These are phyloP conservation scores for rapeseed (Brassica napus) DNA, from an alignment of 345 rosid species.

Conservation along the genomic window Da-Ae NC_063448.1:45083501-45084000, in stretches of 20 bases:
- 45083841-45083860: slow-evolving; percentile 12
- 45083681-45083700: slow-evolving; percentile 10
- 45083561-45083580: slow-evolving; percentile 63
- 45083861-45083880: background rate
- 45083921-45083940: slow-evolving; percentile 9
- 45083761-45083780: slow-evolving; percentile 4
- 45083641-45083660: slow-evolving; percentile 9
- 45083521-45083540: slow-evolving; percentile 73
- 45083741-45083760: slow-evolving; percentile 1
- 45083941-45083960: slow-evolving; percentile 11
- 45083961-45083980: background rate
- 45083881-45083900: background rate
- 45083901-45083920: background rate
- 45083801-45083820: background rate
- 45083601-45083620: slow-evolving; percentile 10
- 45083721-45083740: slow-evolving; percentile 5
- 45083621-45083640: background rate
- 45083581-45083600: slow-evolving; percentile 87
- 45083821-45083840: slow-evolving; percentile 1
- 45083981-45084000: background rate
- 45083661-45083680: slow-evolving; percentile 20
- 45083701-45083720: slow-evolving; percentile 20
- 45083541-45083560: slow-evolving; percentile 75
- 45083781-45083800: slow-evolving; percentile 2
- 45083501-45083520: background rate